These are phyloP conservation scores for Penicillium canariense DNA, from an alignment of 495 filamentous ascomycete species.

Conservation along the genomic window DNA sequence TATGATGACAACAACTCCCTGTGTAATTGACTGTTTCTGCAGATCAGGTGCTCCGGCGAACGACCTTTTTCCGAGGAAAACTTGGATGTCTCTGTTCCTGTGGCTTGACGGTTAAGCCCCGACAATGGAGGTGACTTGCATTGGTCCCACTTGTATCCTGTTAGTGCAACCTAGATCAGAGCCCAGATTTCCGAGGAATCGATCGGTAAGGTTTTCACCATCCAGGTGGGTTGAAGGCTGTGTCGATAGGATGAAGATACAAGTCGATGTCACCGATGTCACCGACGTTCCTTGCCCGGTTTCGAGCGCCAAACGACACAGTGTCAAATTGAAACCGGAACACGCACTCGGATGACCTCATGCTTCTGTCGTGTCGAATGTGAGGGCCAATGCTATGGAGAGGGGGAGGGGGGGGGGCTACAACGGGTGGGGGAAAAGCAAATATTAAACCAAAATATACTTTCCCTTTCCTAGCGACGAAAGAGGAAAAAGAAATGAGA, in stretches of 20 bases:
- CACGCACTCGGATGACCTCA: constrained; percentile 8
- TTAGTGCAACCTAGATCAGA: neutral
- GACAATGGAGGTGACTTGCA: constrained; percentile 9
- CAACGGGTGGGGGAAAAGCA: constrained; percentile 10
- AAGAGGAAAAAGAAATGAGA: constrained; percentile 11
- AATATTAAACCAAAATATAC: constrained; percentile 4
- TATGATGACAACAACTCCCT: too few species aligned
- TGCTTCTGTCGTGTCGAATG: neutral
- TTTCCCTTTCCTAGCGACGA: constrained; percentile 1
- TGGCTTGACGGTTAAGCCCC: constrained; percentile 7
- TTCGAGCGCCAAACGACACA: neutral
- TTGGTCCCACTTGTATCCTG: constrained; percentile 3
- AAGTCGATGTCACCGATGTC: neutral
- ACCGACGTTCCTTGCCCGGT: neutral
- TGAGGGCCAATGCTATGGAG: neutral
- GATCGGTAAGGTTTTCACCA: neutral
- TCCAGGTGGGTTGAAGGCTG: neutral
- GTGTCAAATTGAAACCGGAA: neutral
- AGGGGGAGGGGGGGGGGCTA: neutral
- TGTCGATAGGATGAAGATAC: neutral
- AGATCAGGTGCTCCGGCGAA: too few species aligned
- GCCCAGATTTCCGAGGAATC: neutral
- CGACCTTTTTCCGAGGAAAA: too few species aligned
- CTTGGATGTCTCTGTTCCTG: constrained; percentile 2
- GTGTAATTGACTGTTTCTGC: too few species aligned